Conservation (phyloP, 345 rosid genomes). For the Eutrema japonicum region DNA sequence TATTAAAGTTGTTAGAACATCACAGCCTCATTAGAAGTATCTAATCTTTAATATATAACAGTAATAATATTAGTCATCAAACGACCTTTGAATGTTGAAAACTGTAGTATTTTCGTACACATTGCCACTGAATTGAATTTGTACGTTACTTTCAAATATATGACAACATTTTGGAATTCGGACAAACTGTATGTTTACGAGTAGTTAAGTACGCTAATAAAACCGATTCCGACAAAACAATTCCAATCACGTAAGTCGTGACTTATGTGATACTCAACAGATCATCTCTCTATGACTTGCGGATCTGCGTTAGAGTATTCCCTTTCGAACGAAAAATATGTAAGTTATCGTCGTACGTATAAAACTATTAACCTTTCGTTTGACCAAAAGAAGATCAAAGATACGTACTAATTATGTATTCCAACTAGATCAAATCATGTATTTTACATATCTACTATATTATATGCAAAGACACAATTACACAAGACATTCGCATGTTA, state of each 20-base stretch:
- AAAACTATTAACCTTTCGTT: constrained; percentile 5
- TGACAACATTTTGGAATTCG: background rate
- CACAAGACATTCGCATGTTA: constrained; percentile 32
- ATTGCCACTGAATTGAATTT: constrained; percentile 6
- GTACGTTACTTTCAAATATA: background rate
- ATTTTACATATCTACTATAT: background rate
- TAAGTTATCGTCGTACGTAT: constrained; percentile 1
- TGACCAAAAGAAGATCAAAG: constrained; percentile 34
- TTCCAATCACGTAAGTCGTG: background rate
- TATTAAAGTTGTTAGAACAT: constrained; percentile 15
- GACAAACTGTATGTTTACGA: background rate
- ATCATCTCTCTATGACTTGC: constrained; percentile 6
- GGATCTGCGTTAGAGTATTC: background rate
- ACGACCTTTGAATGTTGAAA: constrained; percentile 21
- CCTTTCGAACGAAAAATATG: background rate
- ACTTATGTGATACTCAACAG: background rate
- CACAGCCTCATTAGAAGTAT: constrained; percentile 2
- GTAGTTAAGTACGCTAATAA: background rate
- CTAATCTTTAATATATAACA: background rate
- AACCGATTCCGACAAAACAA: background rate
- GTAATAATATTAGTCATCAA: background rate
- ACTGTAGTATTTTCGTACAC: constrained; percentile 8
- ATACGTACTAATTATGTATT: constrained; percentile 15
- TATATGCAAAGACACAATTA: background rate
- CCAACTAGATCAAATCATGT: constrained; percentile 23